Evolutionary conservation across 495 filamentous ascomycete species (phyloP).

Genomic region (Lichenothelia convexa): DNA sequence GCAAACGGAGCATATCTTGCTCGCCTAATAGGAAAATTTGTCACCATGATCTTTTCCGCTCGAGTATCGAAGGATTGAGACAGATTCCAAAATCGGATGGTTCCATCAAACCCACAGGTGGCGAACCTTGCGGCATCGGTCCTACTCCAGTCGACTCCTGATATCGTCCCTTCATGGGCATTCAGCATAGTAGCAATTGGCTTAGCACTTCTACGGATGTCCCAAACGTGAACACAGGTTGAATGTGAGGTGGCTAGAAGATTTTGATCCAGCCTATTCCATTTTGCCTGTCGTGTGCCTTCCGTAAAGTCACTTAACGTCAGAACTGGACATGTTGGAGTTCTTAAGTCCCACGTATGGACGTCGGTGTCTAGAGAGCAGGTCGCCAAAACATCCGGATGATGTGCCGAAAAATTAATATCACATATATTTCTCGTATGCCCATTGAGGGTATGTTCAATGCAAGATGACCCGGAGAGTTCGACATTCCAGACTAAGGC

Average conservation of each 20-base stretch:
- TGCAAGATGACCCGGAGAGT: constrained; percentile 51
- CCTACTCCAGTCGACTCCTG: constrained; percentile 89
- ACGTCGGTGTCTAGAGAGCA: constrained; percentile 89
- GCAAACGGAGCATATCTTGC: constrained; percentile 91
- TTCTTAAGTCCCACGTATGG: constrained; percentile 79
- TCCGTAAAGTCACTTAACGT: constrained; percentile 66
- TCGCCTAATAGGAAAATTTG: constrained; percentile 78
- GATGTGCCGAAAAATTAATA: constrained; percentile 88
- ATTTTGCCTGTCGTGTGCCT: constrained; percentile 90
- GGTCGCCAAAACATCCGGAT: constrained; percentile 75
- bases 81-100: constrained; percentile 91
- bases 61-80: constrained; percentile 33
- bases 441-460: constrained; percentile 78
- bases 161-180: constrained; percentile 90
- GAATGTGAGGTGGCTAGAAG: constrained; percentile 85
- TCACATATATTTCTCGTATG: constrained; percentile 88
- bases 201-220: constrained; percentile 60
- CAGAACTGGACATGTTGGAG: constrained; percentile 52
- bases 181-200: constrained; percentile 68
- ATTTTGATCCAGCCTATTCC: constrained; percentile 70
- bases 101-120: constrained; percentile 82
- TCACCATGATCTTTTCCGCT: constrained; percentile 57
- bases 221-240: constrained; percentile 74
- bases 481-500: constrained; percentile 89
- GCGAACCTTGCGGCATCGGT: constrained; percentile 48